Percentiles rank a stretch among this genome's conserved stretches.
phyloP scores from a whole-genome alignment of 306 rosid genomes.

The Sicyos edulis region DNA sequence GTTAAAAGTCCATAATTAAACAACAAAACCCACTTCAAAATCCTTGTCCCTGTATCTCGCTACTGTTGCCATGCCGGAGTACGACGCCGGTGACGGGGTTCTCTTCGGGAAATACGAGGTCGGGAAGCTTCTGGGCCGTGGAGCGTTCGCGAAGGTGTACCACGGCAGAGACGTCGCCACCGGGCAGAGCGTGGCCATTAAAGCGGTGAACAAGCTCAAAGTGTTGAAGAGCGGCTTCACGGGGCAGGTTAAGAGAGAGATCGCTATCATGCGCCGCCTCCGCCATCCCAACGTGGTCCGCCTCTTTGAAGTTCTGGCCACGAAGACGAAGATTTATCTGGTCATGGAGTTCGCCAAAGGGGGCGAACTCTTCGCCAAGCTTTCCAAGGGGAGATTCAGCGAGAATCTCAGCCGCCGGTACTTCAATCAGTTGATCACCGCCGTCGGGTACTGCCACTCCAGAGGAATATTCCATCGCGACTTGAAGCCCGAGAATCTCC shows the following conservation, averaged over 20 bases:
- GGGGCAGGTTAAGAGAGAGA: conserved; percentile 58
- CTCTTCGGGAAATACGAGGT: conserved; percentile 55
- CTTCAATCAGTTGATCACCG: conserved; percentile 66
- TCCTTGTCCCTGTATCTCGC: too few species aligned
- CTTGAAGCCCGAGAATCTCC: conserved; percentile 73
- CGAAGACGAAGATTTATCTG: conserved; percentile 69
- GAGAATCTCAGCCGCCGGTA: conserved; percentile 56
- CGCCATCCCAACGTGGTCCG: conserved; percentile 54
- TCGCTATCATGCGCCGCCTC: conserved; percentile 63
- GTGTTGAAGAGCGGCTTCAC: conserved; percentile 30
- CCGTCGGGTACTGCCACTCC: conserved; percentile 66
- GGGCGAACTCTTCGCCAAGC: conserved; percentile 56
- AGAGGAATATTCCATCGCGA: conserved; percentile 75
- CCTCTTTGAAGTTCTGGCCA: conserved; percentile 64
- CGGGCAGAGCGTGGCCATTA: conserved; percentile 65
- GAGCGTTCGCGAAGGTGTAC: conserved; percentile 78
- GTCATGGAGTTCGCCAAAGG: conserved; percentile 69
- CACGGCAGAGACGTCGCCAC: conserved; percentile 43
- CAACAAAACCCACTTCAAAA: too few species aligned
- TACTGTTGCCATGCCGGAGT: not conserved
- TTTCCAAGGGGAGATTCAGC: conserved; percentile 40
- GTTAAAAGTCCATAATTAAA: not conserved
- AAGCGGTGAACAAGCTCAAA: conserved; percentile 57
- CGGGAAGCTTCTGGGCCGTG: conserved; percentile 47
- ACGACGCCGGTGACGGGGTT: not conserved